Conservation (phyloP, 2,329 filamentous ascomycete genomes). For the Claviceps humidiphila region DNA sequence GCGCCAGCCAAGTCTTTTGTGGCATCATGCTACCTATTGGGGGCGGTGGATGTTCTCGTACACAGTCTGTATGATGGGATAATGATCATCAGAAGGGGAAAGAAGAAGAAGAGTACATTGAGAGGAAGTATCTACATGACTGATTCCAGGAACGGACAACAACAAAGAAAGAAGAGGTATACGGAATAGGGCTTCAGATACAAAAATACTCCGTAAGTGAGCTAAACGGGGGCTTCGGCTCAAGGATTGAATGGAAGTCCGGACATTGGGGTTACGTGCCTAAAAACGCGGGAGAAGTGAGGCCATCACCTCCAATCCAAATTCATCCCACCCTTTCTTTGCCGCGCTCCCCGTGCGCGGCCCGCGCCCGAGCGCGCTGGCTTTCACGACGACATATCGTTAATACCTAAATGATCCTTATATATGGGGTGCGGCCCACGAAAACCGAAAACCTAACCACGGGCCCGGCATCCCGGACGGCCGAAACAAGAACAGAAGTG, state of each 20-base stretch:
- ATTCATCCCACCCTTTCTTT: too few species aligned
- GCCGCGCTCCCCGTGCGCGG: background rate
- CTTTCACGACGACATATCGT: background rate
- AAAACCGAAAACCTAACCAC: background rate
- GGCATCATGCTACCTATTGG: background rate
- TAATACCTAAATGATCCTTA: too few species aligned
- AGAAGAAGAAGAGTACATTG: background rate
- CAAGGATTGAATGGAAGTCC: too few species aligned
- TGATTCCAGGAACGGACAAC: background rate
- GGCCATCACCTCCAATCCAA: too few species aligned
- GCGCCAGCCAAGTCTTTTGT: background rate
- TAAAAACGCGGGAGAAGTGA: too few species aligned
- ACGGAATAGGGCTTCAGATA: too few species aligned
- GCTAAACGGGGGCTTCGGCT: too few species aligned
- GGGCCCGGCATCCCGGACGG: too few species aligned
- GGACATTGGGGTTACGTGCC: too few species aligned
- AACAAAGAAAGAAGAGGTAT: background rate
- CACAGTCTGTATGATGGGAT: background rate
- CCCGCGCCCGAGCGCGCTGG: background rate
- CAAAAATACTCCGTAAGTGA: too few species aligned
- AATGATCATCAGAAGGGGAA: background rate
- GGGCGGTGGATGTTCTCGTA: background rate
- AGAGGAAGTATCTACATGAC: background rate
- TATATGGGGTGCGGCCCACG: background rate
- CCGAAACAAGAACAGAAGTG: background rate